Base-by-base conservation (phyloP, 1,284 basidiomycete species). In the Leccinum holopus region DNA sequence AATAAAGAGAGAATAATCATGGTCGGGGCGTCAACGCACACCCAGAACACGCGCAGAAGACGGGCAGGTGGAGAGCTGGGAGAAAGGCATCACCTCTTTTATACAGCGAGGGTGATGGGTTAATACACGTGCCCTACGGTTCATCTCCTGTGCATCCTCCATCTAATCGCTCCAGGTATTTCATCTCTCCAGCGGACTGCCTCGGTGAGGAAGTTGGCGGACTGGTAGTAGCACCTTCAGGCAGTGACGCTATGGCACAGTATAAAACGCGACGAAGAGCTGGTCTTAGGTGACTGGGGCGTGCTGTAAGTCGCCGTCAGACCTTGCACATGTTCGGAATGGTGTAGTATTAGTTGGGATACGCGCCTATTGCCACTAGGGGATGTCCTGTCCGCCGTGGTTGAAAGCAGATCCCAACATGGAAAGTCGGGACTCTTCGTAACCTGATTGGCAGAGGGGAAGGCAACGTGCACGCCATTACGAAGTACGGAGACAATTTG, bases 1-100 rank as follows among this genome's bases (percentile, higher is more conserved):
- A 65, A 21, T 0, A 71, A 59, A 14, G 63, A 54, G 51, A 66
- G 58, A 11, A 62, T 12, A 1, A 53, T 44, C 75, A 77, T 76
- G 63, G 49, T 28, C 54, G 30, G 18, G 44, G 56, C 47, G 60
- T 32, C 51, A 58, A 49, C 21, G 56, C 35, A 51, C 58, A 52
- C 58, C 30, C 41, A 44, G 52, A 56, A 25, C 44, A 61, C 58
- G 16, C 16, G 39, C 47, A 21, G 32, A 47, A 59, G 47, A 57
- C 30, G 18, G 54, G n/a, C 39, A 59, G 61, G 61, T 61, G 14
- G 10, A 28, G 59, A 55, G 57, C 8, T 37, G 30, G 35, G 16
- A 25, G 51, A 47, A 51, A 18, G 6, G 39, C 4, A 41, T 21
- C 56, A 56, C 7, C 32, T 49, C 18, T 39, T 58, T 70, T 73